A percentile compares a stretch with the other conserved stretches of the same genome.
Evolutionary conservation across 129 eudicot species (phyloP).

Genomic region (Escallonia herrerae): DNA sequence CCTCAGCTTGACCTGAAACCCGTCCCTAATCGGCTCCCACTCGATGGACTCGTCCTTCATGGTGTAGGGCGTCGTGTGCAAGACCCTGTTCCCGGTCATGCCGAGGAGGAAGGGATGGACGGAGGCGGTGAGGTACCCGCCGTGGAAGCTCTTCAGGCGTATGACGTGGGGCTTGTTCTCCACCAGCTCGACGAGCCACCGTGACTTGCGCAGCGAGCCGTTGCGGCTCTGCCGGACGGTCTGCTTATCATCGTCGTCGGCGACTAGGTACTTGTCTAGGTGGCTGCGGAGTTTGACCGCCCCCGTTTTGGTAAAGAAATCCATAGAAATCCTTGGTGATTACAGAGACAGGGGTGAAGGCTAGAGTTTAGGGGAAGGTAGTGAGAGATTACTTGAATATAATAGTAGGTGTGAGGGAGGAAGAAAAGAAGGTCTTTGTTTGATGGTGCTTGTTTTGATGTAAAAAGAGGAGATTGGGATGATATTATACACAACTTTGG

Average conservation of each 20-base stretch:
- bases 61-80: slow-evolving; percentile 44
- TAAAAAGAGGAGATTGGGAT: background rate
- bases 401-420: background rate
- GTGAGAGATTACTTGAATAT: background rate
- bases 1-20: slow-evolving; percentile 60
- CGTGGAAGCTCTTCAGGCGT: slow-evolving; percentile 65
- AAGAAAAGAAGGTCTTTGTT: slow-evolving; percentile 30
- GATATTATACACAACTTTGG: background rate
- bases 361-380: background rate
- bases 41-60: slow-evolving; percentile 39
- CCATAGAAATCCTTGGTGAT: slow-evolving; percentile 31
- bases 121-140: slow-evolving; percentile 73
- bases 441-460: slow-evolving; percentile 23
- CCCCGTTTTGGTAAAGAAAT: slow-evolving; percentile 44
- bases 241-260: slow-evolving; percentile 62
- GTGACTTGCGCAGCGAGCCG: slow-evolving; percentile 39
- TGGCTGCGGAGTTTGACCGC: slow-evolving; percentile 71
- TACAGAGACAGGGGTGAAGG: slow-evolving; percentile 1
- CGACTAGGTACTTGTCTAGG: slow-evolving; percentile 69
- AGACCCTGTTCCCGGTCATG: slow-evolving; percentile 64
- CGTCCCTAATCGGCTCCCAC: slow-evolving; percentile 86
- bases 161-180: slow-evolving; percentile 39
- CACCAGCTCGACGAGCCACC: slow-evolving; percentile 75
- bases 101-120: slow-evolving; percentile 58
- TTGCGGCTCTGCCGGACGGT: slow-evolving; percentile 63